Conservation (phyloP, 352 stramenopile species). For the Phytopythium helicoides region DNA sequence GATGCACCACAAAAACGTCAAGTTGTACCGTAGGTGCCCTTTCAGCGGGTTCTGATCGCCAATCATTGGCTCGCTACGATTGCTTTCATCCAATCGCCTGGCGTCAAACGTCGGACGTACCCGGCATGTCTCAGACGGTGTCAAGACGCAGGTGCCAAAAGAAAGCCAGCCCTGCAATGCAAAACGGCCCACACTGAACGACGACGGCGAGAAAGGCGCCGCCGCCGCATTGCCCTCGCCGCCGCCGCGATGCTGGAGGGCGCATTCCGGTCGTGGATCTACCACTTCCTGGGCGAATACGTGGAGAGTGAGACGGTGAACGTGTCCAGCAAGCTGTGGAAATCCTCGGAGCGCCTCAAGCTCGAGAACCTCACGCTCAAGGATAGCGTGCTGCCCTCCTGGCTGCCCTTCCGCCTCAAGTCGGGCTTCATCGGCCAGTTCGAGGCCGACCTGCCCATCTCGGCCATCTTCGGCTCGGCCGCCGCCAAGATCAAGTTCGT, state of each 20-base stretch:
- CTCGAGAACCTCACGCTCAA: slow-evolving; percentile 87
- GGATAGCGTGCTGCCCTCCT: slow-evolving; percentile 74
- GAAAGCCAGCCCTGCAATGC: slow-evolving; percentile 5
- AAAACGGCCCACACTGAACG: neutral
- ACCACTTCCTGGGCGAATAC: slow-evolving; percentile 84
- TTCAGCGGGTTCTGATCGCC: neutral
- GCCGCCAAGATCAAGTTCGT: slow-evolving; percentile 87
- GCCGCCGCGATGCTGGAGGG: slow-evolving; percentile 68
- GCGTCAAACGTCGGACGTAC: neutral
- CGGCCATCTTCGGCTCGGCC: slow-evolving; percentile 76
- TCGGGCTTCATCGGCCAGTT: slow-evolving; percentile 86
- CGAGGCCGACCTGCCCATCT: slow-evolving; percentile 81
- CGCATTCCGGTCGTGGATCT: slow-evolving; percentile 86
- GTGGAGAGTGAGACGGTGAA: slow-evolving; percentile 85
- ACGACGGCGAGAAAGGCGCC: neutral
- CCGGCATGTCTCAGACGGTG: too few relatives aligned
- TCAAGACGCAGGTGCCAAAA: slow-evolving; percentile 1
- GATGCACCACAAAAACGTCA: too few relatives aligned
- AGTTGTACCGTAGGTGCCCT: neutral
- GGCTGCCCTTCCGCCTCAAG: slow-evolving; percentile 84
- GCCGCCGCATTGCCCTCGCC: neutral
- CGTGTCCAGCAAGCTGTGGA: slow-evolving; percentile 87
- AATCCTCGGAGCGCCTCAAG: slow-evolving; percentile 83
- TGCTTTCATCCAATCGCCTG: slow-evolving; percentile 1
- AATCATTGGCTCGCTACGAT: too few relatives aligned